Base-by-base conservation (phyloP, 352 stramenopile species). In the Phytophthora fragariae region DNA sequence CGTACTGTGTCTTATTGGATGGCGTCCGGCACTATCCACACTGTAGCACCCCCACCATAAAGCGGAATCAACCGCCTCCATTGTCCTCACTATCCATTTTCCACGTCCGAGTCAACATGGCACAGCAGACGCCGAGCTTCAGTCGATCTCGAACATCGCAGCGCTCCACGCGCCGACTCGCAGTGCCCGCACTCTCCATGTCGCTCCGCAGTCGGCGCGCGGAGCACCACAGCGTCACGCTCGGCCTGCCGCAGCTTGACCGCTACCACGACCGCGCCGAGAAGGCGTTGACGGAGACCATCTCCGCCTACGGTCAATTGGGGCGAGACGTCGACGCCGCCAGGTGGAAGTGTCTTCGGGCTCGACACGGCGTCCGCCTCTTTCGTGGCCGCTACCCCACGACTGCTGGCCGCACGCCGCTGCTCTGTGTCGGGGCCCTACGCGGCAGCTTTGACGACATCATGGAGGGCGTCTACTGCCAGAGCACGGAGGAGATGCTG, bases 401-500 rank as follows among this genome's bases (percentile, higher is more conserved):
- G 6, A 39, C 54, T n/a, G 33, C 62, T 4, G 37, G 55, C 1
- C 41, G 62, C 2, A 66, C 57, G 1, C 68, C 80, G 17, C 46
- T 88, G 37, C 46, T 80, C 4, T 76, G 70, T 37, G 55, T 85
- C 14, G 79, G 79, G 9, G 72, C 76, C 19, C 57, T 86, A 24
- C 61, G 72, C 7, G 77, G 73, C 8, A 75, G 68, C 47, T 81
- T 89, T 35, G 77, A 89, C 31, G 82, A 85, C 53, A 74, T 86
- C 53, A 80, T 89, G 62, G 80, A 82, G 27, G 82, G 75, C 0
- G 21, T 86, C 8, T 79, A 86, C 62, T 75, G 71, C 54, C 61
- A 78, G 12, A 76, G 68, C n/a, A 84, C 79, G 11, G 61, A 82
- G 33, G 79, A 82, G 5, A 80, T 89, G 75, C 77, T 84, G 27